phyloP scores from a whole-genome alignment of 192 early-diverging fungal genomes.

The Thamnidium elegans region DNA sequence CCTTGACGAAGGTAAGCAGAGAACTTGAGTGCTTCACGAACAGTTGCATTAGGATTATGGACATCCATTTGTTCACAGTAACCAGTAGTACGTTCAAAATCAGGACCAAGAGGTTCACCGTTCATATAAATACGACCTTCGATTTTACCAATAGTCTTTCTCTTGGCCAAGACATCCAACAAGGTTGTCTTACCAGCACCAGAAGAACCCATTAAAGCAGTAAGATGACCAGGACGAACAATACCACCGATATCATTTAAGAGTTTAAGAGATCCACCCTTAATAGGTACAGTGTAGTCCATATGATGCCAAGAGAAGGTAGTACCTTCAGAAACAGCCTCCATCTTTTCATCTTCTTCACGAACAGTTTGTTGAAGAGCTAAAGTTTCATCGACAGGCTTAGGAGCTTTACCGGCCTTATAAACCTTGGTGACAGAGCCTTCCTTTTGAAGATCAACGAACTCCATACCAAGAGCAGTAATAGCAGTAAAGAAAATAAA shows the following conservation, averaged over 20 bases:
- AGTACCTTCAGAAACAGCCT: slow-evolving; percentile 49
- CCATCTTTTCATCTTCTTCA: slow-evolving; percentile 32
- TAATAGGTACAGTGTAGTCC: slow-evolving; percentile 51
- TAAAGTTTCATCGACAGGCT: neutral
- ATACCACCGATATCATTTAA: slow-evolving; percentile 67
- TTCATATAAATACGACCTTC: slow-evolving; percentile 73
- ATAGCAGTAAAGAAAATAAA: slow-evolving; percentile 41
- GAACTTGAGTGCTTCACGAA: slow-evolving; percentile 74
- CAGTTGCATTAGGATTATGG: slow-evolving; percentile 72
- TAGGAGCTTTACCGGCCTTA: slow-evolving; percentile 39
- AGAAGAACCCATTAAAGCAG: slow-evolving; percentile 77
- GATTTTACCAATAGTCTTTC: slow-evolving; percentile 70
- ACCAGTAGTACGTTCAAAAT: slow-evolving; percentile 69
- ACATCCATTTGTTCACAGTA: slow-evolving; percentile 88
- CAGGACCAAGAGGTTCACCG: slow-evolving; percentile 48
- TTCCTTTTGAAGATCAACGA: slow-evolving; percentile 58
- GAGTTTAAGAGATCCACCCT: slow-evolving; percentile 50
- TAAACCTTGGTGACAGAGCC: slow-evolving; percentile 52
- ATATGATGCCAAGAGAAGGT: slow-evolving; percentile 66
- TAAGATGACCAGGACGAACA: slow-evolving; percentile 74
- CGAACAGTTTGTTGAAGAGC: slow-evolving; percentile 4
- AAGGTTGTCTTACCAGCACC: slow-evolving; percentile 79
- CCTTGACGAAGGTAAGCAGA: slow-evolving; percentile 76
- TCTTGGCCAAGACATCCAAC: slow-evolving; percentile 68
- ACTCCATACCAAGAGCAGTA: slow-evolving; percentile 55